phyloP scores from a whole-genome alignment of 305 asterid species.

The Fraxinus xanthoxyloides region DNA sequence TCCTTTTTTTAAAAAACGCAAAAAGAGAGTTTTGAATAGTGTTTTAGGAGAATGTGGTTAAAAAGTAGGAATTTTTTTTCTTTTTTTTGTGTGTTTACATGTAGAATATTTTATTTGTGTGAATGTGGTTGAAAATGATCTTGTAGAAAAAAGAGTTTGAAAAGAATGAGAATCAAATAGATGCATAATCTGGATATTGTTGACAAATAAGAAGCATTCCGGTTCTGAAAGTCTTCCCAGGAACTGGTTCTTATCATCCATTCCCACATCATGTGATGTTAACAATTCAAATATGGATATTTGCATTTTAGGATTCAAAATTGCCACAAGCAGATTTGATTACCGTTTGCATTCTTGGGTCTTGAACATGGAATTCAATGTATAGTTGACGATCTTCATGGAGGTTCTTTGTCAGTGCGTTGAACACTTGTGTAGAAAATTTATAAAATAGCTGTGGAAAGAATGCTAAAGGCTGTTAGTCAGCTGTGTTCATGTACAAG shows the following conservation, averaged over 20 bases:
- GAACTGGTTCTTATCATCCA: neutral
- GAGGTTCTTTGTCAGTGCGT: neutral
- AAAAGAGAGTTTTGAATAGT: neutral
- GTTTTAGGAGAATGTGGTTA: neutral
- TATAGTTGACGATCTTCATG: neutral
- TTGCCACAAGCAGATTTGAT: neutral
- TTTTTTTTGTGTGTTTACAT: neutral
- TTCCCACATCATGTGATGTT: neutral
- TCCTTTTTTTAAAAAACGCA: too few species aligned
- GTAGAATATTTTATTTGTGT: neutral
- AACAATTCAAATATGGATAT: neutral
- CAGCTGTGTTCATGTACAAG: neutral
- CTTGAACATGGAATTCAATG: neutral
- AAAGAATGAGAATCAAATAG: neutral
- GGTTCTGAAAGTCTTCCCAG: neutral
- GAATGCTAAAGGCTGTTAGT: neutral
- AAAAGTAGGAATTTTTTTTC: neutral
- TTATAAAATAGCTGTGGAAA: neutral
- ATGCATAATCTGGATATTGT: neutral
- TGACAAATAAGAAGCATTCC: neutral
- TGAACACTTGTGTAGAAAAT: neutral
- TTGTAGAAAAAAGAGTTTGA: neutral
- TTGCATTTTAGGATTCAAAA: neutral
- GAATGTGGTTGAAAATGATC: neutral
- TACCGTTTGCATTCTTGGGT: neutral